phyloP scores from a whole-genome alignment of 2,329 filamentous ascomycete genomes.

The Xylariaceae sp. region DNA sequence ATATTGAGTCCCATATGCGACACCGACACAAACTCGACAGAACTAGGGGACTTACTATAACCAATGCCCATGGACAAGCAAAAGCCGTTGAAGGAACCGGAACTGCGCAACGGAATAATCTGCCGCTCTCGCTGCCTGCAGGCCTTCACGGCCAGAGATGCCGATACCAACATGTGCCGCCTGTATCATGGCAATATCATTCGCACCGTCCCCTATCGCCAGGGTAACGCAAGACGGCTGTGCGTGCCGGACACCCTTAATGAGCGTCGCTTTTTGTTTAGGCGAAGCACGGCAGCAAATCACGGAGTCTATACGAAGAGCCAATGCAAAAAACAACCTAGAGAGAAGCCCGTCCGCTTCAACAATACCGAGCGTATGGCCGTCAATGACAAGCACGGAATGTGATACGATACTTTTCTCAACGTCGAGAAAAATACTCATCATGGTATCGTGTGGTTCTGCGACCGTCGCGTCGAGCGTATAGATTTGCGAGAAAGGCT shows the following conservation, averaged over 20 bases:
- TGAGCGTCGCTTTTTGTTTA: conserved; percentile 81
- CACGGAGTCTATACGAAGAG: conserved; percentile 75
- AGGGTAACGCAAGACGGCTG: conserved; percentile 73
- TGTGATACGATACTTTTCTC: conserved; percentile 52
- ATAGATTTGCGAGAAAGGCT: conserved; percentile 66
- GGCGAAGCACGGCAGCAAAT: conserved; percentile 91
- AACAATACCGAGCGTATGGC: conserved; percentile 68
- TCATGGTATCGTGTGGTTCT: conserved; percentile 60
- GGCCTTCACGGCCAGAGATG: conserved; percentile 84
- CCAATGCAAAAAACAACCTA: conserved; percentile 69
- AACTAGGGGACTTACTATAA: conserved; percentile 52
- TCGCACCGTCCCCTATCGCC: conserved; percentile 91
- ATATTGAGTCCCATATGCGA: background rate
- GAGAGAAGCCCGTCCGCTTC: conserved; percentile 49
- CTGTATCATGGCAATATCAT: conserved; percentile 94
- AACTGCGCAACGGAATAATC: conserved; percentile 93
- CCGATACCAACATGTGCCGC: conserved; percentile 80
- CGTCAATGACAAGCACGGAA: conserved; percentile 79
- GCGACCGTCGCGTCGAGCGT: conserved; percentile 62
- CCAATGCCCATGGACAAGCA: conserved; percentile 87
- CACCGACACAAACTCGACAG: background rate
- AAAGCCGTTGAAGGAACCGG: conserved; percentile 72
- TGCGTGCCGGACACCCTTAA: conserved; percentile 69
- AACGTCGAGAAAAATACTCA: conserved; percentile 58
- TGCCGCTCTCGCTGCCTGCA: conserved; percentile 83